Evolutionary conservation across 2,329 filamentous ascomycete species (phyloP), one percentile per base, ranked within the genome.

Genomic region (Ceratocystis cubensis): DNA sequence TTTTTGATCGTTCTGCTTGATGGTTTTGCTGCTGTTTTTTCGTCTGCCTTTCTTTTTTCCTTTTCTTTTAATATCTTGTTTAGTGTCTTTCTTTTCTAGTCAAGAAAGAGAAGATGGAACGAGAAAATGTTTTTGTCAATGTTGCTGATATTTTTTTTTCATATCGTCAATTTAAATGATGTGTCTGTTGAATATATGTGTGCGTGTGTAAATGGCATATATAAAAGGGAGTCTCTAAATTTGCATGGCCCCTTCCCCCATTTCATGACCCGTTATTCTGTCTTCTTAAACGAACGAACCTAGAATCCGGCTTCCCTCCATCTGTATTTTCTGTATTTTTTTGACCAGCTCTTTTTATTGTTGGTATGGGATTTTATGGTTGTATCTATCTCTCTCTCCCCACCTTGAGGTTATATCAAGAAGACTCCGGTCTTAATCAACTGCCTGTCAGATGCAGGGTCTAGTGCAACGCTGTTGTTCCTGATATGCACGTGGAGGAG

Each of bases 11-110:
- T n/a, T 20, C 8, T 64, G 30, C 30, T 63, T 62, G 59, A 62
- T 22, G 62, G 28, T 48, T 63, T 62, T 61, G 53, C 63, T 30
- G n/a, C 50, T 63, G 57, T 33, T 61, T 59, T 48, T 61, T 50
- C 30, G 25, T 62, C 63, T 61, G 63, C 65, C 22, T 57, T 63
- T 61, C 33, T 28, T 53, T 28, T 48, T 53, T 30, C 25, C 48
- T n/a, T 62, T 59, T 53, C 22, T 17, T 17, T 45, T 44, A 63
- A 63, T 63, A 53, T 53, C 48, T 53, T 53, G 48, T 53, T 53
- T 22, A 25, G 22, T 25, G 48, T 53, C 48, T 53, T 53, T 53
- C 22, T 53, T 53, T 25, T 41, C 13, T 25, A 15, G 25, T 53
- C 48, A 53, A 53, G 48, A 53, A 41, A 53, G 48, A 53, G 22